Evolutionary conservation across 2,329 filamentous ascomycete species (phyloP), one percentile per base, ranked within the genome.

Genomic region (Venturia pyrina): DNA sequence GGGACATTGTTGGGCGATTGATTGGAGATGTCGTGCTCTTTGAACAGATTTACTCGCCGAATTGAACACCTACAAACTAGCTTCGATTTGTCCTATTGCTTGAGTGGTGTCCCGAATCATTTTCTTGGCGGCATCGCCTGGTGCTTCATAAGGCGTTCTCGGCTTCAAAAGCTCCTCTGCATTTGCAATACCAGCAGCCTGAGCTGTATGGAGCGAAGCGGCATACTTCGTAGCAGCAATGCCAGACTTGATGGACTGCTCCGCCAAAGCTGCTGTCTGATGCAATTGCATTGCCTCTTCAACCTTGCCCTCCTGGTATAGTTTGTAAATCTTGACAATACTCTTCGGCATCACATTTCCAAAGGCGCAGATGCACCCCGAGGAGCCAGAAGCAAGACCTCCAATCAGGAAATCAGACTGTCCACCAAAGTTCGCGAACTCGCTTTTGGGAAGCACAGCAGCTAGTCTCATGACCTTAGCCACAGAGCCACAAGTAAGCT

Each of bases 401-500:
- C 80, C 82, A 37, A 86, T 76, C 50, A 91, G 75, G 73, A 89
- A 91, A 71, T 92, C 89, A 1, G 84, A 85, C 76, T 91, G 88
- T 0, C 89, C 89, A 0, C 87, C 88, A 70, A 85, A 91, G 0
- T 86, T 83, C 1, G 87, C 83, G 71, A 92, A 92, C 13, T 80
- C 74, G 1, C 83, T 79, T 0, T 81, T 74, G 0, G 80, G 74
- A 67, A 82, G 76, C 32, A 76, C 75, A 1, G 82, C 79, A 0
- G 81, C 79, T 4, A 91, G 80, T 10, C 88, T 80, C 4, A 85
- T 85, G 62, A 91, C 82, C 76, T 91, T 91, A 67, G 86, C 88
- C 41, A 89, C 89, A 69, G 85, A 87, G n/a, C 87, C 88, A 71
- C 88, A 90, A 2, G 88, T 90, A 65, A 90, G 77, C 78, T 90